Evolutionary conservation across 208 protist genomes (phyloP), one percentile per base, ranked within the genome.

Genomic region (Acanthamoeba rhysodes): DNA sequence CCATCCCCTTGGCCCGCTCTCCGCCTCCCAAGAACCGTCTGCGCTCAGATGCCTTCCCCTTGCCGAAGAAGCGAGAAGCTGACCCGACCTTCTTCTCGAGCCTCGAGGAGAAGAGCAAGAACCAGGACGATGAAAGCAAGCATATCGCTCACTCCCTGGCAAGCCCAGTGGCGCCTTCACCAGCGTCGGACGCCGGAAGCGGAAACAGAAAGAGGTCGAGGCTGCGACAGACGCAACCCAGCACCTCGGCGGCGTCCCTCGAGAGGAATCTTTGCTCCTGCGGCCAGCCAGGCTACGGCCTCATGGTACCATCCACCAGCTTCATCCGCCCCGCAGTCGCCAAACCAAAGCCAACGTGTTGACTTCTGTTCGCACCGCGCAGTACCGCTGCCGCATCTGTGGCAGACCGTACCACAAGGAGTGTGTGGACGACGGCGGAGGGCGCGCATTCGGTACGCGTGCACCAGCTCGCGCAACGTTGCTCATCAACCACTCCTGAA

Each of bases 381-480:
- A 84, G 74, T 84, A 84, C 27, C 74, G 74, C 14, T 84, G 74
- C 74, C 74, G 41, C 34, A 55, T 53, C 34, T 84, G 74, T 27
- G 24, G 74, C 34, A 45, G 41, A 37, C 41, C 22, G 41, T 84
- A 27, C 45, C 74, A 84, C 41, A 45, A 84, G 74, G 74, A 84
- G 24, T 84, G 74, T 41, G 41, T 55, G 29, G 74, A n/a, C 7
- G 41, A n/a, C 27, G 74, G 41, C 22, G 41, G 32, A 5, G 74
- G 41, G 14, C 74, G 57, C 22, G 29, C 74, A n/a, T 55, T 55
- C 22, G 74, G 74, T 84, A 84, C 74, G 24, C 12, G 27, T 27
- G 16, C 68, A 29, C 24, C 74, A 8, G 7, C 74, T 16, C 20
- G 18, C 12, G 0, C 5, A 0, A 50, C 45, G 45, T 50, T 50